A percentile compares a stretch with the other conserved stretches of the same genome.
Evolutionary conservation across 2,329 filamentous ascomycete species (phyloP).

Genomic region (Incumbomyces delicatus): DNA sequence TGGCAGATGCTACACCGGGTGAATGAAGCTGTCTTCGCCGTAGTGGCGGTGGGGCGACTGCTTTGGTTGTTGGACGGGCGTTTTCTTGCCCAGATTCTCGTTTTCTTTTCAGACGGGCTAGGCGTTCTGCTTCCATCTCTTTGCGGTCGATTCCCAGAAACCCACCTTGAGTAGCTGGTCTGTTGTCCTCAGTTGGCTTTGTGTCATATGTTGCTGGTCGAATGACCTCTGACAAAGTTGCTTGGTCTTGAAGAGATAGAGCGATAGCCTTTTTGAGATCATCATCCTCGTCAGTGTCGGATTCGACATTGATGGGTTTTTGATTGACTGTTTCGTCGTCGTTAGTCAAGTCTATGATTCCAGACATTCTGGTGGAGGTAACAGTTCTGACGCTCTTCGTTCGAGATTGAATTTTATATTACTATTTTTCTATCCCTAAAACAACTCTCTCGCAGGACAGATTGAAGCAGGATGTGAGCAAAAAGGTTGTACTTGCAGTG

Average conservation of each 20-base stretch:
- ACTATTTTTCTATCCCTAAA: no score
- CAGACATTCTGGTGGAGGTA: not conserved
- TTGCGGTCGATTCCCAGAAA: slow-evolving; percentile 59
- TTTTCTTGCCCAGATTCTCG: slow-evolving; percentile 38
- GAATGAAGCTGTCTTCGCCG: not conserved
- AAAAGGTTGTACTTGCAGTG: no score
- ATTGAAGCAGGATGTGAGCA: no score
- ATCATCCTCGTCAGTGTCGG: slow-evolving; percentile 22
- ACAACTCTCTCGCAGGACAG: no score
- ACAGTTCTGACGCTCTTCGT: no score
- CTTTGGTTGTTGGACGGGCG: not conserved
- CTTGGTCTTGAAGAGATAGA: slow-evolving; percentile 24
- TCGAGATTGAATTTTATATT: no score
- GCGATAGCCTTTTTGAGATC: slow-evolving; percentile 28
- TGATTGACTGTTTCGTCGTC: not conserved
- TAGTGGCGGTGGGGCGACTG: slow-evolving; percentile 19
- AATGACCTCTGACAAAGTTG: slow-evolving; percentile 8
- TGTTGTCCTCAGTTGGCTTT: not conserved
- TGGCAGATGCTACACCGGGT: slow-evolving; percentile 17
- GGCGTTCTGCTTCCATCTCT: slow-evolving; percentile 75
- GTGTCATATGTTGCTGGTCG: not conserved
- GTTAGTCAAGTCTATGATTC: slow-evolving; percentile 8
- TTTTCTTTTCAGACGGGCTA: slow-evolving; percentile 58
- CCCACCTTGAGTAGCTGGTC: not conserved
- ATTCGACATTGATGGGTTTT: not conserved